Base-by-base conservation (phyloP, 495 filamentous ascomycete species). In the Pseudomonodictys pantanalensis region DNA sequence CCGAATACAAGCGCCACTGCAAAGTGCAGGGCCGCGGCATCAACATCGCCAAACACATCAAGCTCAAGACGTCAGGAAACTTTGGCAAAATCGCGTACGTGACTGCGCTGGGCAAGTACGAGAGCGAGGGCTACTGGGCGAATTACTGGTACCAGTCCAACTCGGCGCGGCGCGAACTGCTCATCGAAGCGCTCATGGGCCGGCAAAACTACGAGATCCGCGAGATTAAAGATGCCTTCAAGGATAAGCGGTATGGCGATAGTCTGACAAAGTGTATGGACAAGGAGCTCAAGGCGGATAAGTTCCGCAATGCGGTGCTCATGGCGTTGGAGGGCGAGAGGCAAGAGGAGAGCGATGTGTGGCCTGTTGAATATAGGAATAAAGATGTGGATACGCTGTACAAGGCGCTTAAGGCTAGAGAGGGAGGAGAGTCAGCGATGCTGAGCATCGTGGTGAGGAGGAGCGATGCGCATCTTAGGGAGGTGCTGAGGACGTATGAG, bases 31-130 rank as follows among this genome's bases (percentile, higher is more conserved):
- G 72, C 32, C 70, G 70, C 41, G 90, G 91, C 24, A 89, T 98
- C 65, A 97, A 97, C 74, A 81, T 98, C 47, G 89, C 93, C 52
- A 98, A 98, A 72, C 93, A 97, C 76, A 89, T 97, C 68, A 92
- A 93, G 49, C 64, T 83, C 35, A 84, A 83, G 42, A 79, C 87
- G 8, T 82, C 86, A 12, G 83, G 86, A 65, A 90, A 90, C 52
- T 86, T 97, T 55, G 91, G 90, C 73, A 97, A 97, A 71, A 85
- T 87, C 9, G 88, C 84, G 67, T 97, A 96, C 70, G 88, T 90
- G 4, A 91, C 89, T 6, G 92, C 93, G 9, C 83, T 97, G 0
- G 93, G 95, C 2, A 79, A 83, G 43, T 98, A 90, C 87, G 93
- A 97, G 76, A 85, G 83, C 50, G 93, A 98, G 71, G 92, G 89